Evolutionary conservation across 2,329 filamentous ascomycete genomes (phyloP).

Genomic region (Reticulascus tulasneorum): DNA sequence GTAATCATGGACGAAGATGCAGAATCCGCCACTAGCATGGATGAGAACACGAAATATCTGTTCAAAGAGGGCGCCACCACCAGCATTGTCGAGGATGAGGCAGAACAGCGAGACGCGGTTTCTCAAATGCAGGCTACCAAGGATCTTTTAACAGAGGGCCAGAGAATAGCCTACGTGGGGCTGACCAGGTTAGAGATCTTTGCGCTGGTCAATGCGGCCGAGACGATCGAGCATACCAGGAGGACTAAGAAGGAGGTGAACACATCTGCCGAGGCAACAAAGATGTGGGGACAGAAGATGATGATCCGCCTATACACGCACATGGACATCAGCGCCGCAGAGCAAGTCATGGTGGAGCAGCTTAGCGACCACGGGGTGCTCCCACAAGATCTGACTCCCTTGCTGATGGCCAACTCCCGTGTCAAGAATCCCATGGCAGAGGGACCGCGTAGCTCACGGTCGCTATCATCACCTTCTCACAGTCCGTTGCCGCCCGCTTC

Average conservation of each 20-base stretch:
- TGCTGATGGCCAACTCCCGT: conserved; percentile 85
- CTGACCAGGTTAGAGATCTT: conserved; percentile 78
- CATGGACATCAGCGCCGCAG: conserved; percentile 89
- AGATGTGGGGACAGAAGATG: conserved; percentile 98
- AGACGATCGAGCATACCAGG: conserved; percentile 57
- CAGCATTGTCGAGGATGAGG: conserved; percentile 63
- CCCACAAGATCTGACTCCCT: conserved; percentile 75
- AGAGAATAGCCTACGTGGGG: conserved; percentile 93
- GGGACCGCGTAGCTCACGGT: conserved; percentile 10
- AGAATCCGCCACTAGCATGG: conserved; percentile 90
- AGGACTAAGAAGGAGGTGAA: conserved; percentile 68
- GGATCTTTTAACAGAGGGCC: conserved; percentile 88
- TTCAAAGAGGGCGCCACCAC: conserved; percentile 71
- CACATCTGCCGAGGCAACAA: conserved; percentile 69
- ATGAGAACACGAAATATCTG: conserved; percentile 93
- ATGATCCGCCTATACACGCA: conserved; percentile 93
- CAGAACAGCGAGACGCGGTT: conserved; percentile 79
- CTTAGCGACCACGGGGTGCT: conserved; percentile 87
- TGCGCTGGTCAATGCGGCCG: conserved; percentile 67
- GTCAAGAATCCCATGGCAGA: conserved; percentile 89
- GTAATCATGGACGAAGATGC: conserved; percentile 95
- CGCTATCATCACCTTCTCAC: conserved; percentile 8
- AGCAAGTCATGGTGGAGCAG: conserved; percentile 99
- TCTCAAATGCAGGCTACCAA: conserved; percentile 95
- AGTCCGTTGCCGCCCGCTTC: conserved; percentile 17